Evolutionary conservation across 2,329 filamentous ascomycete genomes (phyloP).

Genomic region (Aureobasidium sp.): DNA sequence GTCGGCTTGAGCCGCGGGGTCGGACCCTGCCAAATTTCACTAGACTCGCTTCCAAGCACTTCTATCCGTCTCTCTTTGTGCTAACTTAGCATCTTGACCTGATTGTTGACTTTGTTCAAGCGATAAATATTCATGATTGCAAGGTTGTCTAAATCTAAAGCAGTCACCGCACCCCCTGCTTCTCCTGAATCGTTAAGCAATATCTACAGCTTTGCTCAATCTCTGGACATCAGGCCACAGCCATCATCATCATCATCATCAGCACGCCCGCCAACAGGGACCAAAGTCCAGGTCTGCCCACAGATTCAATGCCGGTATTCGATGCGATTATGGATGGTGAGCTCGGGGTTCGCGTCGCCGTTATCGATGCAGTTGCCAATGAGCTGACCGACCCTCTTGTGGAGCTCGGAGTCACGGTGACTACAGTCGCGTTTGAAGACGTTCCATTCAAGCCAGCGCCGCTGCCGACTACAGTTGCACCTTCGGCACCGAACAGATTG

Average conservation of each 20-base stretch:
- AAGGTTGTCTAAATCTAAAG: no score
- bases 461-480: conserved; percentile 8
- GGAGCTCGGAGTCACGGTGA: conserved; percentile 1
- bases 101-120: no score
- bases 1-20: conserved; percentile 10
- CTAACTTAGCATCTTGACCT: no score
- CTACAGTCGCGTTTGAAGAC: neutral
- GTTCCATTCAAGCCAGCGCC: neutral
- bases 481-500: conserved; percentile 17
- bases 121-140: no score
- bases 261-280: neutral
- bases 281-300: neutral
- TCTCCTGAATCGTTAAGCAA: no score
- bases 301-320: neutral
- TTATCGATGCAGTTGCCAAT: conserved; percentile 10
- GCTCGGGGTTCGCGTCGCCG: neutral
- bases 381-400: conserved; percentile 9
- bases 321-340: conserved; percentile 1
- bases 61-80: conserved; percentile 6
- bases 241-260: neutral
- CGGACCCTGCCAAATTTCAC: neutral
- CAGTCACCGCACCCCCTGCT: no score
- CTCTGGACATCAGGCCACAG: no score
- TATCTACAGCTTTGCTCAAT: no score
- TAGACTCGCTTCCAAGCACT: conserved; percentile 10